Percentiles rank a stretch among this genome's conserved stretches.
Evolutionary conservation across 2,329 filamentous ascomycete species (phyloP).

Genomic region (Trichoderma sp.): DNA sequence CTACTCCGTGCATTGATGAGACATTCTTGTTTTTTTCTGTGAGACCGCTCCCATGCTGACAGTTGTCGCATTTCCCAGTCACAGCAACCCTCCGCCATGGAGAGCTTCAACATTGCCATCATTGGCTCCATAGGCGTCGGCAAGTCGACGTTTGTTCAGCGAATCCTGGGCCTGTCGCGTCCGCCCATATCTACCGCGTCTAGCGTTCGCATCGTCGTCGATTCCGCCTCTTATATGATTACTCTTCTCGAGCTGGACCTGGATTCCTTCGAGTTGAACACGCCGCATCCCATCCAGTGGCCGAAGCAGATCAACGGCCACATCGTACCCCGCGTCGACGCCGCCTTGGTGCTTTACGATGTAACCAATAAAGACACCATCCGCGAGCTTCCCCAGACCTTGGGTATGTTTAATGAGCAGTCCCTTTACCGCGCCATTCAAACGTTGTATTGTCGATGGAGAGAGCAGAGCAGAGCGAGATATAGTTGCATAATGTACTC

Average conservation of each 20-base stretch:
- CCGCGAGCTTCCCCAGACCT: slow-evolving; percentile 66
- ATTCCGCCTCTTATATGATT: slow-evolving; percentile 55
- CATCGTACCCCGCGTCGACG: slow-evolving; percentile 73
- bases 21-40: slow-evolving; percentile 17
- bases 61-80: slow-evolving; percentile 27
- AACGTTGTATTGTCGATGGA: not conserved
- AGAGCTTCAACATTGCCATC: slow-evolving; percentile 62
- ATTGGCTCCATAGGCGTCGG: slow-evolving; percentile 65
- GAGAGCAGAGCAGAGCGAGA: not conserved
- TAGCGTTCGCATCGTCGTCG: slow-evolving; percentile 55
- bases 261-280: slow-evolving; percentile 60
- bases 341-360: slow-evolving; percentile 83
- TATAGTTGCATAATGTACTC: not conserved
- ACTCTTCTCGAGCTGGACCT: slow-evolving; percentile 64
- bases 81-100: slow-evolving; percentile 44
- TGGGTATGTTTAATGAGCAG: slow-evolving; percentile 55
- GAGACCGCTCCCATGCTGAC: slow-evolving; percentile 26
- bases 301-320: slow-evolving; percentile 66
- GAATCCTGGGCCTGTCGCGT: slow-evolving; percentile 53
- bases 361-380: slow-evolving; percentile 75
- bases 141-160: slow-evolving; percentile 66
- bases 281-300: slow-evolving; percentile 59
- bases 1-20: slow-evolving; percentile 18
- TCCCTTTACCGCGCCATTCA: not conserved
- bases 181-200: slow-evolving; percentile 54